A percentile compares a stretch with the other conserved stretches of the same genome.
Evolutionary conservation across 2,329 filamentous ascomycete species (phyloP).

Genomic region (Venturia effusa): DNA sequence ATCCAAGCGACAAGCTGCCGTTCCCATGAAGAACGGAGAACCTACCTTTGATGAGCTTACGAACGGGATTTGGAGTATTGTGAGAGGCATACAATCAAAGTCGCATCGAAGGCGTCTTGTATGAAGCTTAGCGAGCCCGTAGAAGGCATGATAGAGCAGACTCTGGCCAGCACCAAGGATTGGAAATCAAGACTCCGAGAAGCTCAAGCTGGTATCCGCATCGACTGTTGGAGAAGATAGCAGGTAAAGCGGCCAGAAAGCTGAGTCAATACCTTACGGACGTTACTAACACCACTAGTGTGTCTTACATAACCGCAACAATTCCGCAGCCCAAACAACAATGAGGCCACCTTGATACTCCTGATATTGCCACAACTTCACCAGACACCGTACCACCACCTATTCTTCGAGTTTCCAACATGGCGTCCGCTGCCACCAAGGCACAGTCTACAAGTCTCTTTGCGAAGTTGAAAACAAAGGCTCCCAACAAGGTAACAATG

Average conservation of each 20-base stretch:
- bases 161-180: background rate
- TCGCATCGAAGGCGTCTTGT: slow-evolving; percentile 8
- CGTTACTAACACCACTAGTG: too few species aligned
- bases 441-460: slow-evolving; percentile 95
- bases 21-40: slow-evolving; percentile 17
- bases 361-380: background rate
- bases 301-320: background rate
- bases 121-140: background rate
- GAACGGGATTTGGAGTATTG: background rate
- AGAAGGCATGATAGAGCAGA: background rate
- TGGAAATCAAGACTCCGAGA: background rate
- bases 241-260: too few species aligned
- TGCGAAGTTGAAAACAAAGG: slow-evolving; percentile 90
- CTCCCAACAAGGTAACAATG: slow-evolving; percentile 72
- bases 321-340: background rate
- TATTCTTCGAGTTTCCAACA: background rate
- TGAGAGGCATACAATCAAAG: slow-evolving; percentile 9
- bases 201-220: too few species aligned
- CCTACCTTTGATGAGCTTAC: slow-evolving; percentile 10
- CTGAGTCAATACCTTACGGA: too few species aligned
- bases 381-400: background rate
- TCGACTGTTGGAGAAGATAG: too few species aligned
- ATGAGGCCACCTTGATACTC: background rate
- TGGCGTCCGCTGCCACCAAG: slow-evolving; percentile 56
- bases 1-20: slow-evolving; percentile 33